phyloP scores from a whole-genome alignment of 2,329 filamentous ascomycete species.

The Aspergillus phoenicis region DNA sequence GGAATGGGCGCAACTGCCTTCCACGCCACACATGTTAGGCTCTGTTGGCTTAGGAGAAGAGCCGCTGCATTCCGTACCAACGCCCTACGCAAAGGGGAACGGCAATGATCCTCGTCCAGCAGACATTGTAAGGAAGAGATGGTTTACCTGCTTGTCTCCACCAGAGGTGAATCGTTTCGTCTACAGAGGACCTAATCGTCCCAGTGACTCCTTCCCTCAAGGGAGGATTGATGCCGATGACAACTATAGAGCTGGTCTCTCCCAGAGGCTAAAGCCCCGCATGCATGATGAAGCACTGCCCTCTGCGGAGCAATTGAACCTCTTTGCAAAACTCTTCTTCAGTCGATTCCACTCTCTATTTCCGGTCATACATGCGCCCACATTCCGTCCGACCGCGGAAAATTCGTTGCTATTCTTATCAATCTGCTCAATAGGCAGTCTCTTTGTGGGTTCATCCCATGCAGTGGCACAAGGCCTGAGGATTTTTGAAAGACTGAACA shows the following conservation, averaged over 20 bases:
- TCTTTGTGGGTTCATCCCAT: conserved; percentile 37
- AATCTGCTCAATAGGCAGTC: conserved; percentile 42
- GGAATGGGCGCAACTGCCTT: conserved; percentile 23
- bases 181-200: not conserved
- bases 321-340: conserved; percentile 26
- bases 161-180: not conserved
- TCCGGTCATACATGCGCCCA: conserved; percentile 22
- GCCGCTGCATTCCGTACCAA: not conserved
- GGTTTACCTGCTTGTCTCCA: conserved; percentile 10
- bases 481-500: conserved; percentile 34
- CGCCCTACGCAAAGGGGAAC: not conserved
- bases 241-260: conserved; percentile 22
- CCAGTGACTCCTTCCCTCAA: not conserved
- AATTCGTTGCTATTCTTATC: conserved; percentile 39
- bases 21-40: not conserved
- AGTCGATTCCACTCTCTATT: conserved; percentile 14
- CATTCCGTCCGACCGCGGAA: conserved; percentile 26
- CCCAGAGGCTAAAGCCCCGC: conserved; percentile 19
- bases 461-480: conserved; percentile 31
- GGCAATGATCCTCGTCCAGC: not conserved
- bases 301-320: conserved; percentile 20
- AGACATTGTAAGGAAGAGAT: conserved; percentile 5
- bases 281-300: conserved; percentile 24
- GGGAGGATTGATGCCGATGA: conserved; percentile 16
- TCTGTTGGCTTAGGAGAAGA: not conserved